A percentile compares a stretch with the other conserved stretches of the same genome.
These are phyloP conservation scores for Thelephora ganbajun DNA, from an alignment of 768 basidiomycete genomes.

Conservation along the genomic window DNA sequence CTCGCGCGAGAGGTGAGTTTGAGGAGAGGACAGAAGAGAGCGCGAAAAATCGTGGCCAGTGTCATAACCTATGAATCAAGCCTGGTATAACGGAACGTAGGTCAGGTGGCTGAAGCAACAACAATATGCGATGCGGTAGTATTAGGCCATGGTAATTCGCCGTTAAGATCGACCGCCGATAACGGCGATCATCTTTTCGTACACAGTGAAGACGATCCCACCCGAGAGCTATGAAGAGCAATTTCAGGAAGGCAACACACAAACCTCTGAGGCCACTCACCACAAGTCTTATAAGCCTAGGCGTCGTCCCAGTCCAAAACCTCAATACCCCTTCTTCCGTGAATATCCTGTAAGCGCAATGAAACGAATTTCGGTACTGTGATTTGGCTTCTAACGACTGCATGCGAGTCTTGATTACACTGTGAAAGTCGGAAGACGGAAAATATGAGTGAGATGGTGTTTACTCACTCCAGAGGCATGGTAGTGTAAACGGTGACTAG, in stretches of 20 bases:
- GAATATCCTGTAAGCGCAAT: slow-evolving; percentile 89
- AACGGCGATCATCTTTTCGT: slow-evolving; percentile 66
- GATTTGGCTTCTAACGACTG: slow-evolving; percentile 74
- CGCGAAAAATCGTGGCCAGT: too few species aligned
- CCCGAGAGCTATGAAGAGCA: slow-evolving; percentile 54
- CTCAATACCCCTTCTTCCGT: slow-evolving; percentile 85
- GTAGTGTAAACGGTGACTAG: slow-evolving; percentile 89
- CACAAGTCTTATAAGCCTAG: slow-evolving; percentile 71
- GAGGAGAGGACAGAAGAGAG: too few species aligned
- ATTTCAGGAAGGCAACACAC: background rate
- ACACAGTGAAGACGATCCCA: slow-evolving; percentile 86
- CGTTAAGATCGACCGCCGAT: slow-evolving; percentile 18
- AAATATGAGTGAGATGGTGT: background rate
- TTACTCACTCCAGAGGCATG: slow-evolving; percentile 66
- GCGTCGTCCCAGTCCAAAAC: slow-evolving; percentile 97
- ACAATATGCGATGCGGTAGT: too few species aligned
- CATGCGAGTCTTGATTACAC: slow-evolving; percentile 97
- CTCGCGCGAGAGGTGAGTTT: too few species aligned
- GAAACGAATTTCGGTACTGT: slow-evolving; percentile 88
- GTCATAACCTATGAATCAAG: too few species aligned
- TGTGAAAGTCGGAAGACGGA: slow-evolving; percentile 15
- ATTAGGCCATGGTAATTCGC: too few species aligned
- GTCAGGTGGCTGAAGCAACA: too few species aligned
- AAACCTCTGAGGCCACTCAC: slow-evolving; percentile 28
- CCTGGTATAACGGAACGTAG: too few species aligned